phyloP scores from a whole-genome alignment of 1,284 basidiomycete species.

The Leccinum pallidistipes region DNA sequence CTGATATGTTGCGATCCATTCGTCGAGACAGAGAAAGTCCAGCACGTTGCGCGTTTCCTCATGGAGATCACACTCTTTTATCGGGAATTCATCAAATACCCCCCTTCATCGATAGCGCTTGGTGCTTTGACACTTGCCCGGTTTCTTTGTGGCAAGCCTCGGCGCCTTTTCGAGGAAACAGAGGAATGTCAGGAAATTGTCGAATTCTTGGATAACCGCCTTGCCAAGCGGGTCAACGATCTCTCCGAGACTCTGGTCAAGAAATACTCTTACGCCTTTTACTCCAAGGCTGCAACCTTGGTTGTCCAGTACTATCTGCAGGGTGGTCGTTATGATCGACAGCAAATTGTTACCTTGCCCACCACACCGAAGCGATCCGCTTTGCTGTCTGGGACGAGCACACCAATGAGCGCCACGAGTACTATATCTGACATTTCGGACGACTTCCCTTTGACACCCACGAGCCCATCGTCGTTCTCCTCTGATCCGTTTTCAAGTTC shows the following conservation, averaged over 20 bases:
- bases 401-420: slow-evolving; percentile 71
- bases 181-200: slow-evolving; percentile 78
- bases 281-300: slow-evolving; percentile 90
- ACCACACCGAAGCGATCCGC: slow-evolving; percentile 66
- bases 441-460: slow-evolving; percentile 79
- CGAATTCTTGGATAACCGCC: slow-evolving; percentile 80
- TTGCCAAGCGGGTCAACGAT: slow-evolving; percentile 84
- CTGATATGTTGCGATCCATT: slow-evolving; percentile 69
- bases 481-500: slow-evolving; percentile 56
- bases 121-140: slow-evolving; percentile 89
- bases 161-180: slow-evolving; percentile 78
- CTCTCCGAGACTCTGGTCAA: slow-evolving; percentile 93
- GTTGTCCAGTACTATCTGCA: slow-evolving; percentile 91
- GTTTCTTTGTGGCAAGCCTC: slow-evolving; percentile 78
- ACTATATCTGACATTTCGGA: slow-evolving; percentile 74
- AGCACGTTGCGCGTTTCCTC: slow-evolving; percentile 93
- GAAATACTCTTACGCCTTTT: slow-evolving; percentile 96
- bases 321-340: slow-evolving; percentile 65
- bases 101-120: slow-evolving; percentile 84
- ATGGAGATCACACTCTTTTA: slow-evolving; percentile 99
- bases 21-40: slow-evolving; percentile 85
- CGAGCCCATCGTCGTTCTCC: slow-evolving; percentile 57
- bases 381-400: slow-evolving; percentile 53
- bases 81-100: slow-evolving; percentile 88
- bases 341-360: slow-evolving; percentile 55